These are phyloP conservation scores for Trebouxiophyceae sp. DNA, from an alignment of 163 green algal genomes.

Conservation along the genomic window DNA sequence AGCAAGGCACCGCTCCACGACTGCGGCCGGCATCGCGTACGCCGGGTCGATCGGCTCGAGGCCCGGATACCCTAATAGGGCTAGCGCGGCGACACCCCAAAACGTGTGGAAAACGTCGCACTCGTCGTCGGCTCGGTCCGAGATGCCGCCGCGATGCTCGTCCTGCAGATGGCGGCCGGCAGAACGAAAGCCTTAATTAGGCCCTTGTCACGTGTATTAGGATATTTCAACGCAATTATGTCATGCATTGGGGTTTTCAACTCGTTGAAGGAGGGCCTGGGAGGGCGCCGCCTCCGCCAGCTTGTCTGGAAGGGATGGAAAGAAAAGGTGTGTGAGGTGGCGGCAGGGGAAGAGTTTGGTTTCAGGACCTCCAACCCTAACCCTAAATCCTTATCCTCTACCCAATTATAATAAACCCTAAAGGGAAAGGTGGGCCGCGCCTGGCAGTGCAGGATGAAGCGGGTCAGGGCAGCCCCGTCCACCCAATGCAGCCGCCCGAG, in stretches of 20 bases:
- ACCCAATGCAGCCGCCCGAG: constrained; percentile 90
- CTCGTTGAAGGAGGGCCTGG: no score
- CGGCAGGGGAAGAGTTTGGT: no score
- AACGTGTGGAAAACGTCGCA: constrained; percentile 98
- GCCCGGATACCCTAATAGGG: constrained; percentile 70
- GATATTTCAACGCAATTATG: no score
- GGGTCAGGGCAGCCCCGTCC: constrained; percentile 62
- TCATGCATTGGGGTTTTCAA: no score
- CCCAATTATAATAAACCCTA: no score
- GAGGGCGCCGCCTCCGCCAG: no score
- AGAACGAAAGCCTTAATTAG: no score
- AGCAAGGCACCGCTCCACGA: constrained; percentile 63
- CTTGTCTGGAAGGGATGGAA: no score
- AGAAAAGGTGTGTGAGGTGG: no score
- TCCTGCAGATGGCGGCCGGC: constrained; percentile 81
- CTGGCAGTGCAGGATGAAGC: constrained; percentile 94
- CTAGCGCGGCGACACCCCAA: constrained; percentile 91
- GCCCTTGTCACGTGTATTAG: no score
- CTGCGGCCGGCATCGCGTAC: constrained; percentile 74
- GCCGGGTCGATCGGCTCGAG: constrained; percentile 77
- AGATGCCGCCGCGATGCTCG: constrained; percentile 89
- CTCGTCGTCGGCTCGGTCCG: constrained; percentile 92
- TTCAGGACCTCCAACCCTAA: no score
- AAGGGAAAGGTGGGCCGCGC: constrained; percentile 26
- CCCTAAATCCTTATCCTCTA: no score